These are phyloP conservation scores for Penicillium sp. DNA, from an alignment of 2,329 filamentous ascomycete genomes.

Conservation along the genomic window DNA sequence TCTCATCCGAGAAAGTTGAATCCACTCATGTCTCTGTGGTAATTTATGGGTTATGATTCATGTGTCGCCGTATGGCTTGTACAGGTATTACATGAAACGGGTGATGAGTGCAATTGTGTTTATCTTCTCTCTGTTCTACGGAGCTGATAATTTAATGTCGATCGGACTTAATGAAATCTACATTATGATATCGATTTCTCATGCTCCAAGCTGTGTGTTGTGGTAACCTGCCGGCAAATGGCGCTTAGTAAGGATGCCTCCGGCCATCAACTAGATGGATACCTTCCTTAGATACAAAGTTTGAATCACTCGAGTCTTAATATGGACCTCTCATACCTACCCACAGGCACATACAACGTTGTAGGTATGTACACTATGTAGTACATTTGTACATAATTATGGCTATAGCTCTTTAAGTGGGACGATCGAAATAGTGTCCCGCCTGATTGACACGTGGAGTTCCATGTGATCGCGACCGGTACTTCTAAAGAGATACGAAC, in stretches of 20 bases:
- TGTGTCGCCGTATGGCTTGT: conserved; percentile 14
- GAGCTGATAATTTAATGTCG: conserved; percentile 20
- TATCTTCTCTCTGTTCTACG: conserved; percentile 3
- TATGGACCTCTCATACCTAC: too few species aligned
- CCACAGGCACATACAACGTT: too few species aligned
- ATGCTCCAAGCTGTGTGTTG: too few species aligned
- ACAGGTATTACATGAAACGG: conserved; percentile 19
- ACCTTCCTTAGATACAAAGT: too few species aligned
- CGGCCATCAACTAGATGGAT: too few species aligned
- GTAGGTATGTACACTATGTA: too few species aligned
- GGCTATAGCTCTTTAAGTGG: neutral
- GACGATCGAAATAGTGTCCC: neutral
- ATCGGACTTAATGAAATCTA: conserved; percentile 10
- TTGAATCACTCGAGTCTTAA: too few species aligned
- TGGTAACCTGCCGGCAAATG: too few species aligned
- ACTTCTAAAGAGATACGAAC: neutral
- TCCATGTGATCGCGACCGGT: conserved; percentile 14
- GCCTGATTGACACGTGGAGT: conserved; percentile 4
- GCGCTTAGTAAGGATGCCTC: too few species aligned
- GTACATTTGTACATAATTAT: too few species aligned
- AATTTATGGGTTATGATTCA: conserved; percentile 18
- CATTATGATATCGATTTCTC: neutral
- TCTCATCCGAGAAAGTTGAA: neutral
- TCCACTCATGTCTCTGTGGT: neutral
- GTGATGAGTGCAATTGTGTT: conserved; percentile 5